Evolutionary conservation across 2,329 filamentous ascomycete species (phyloP).

Genomic region (Coleophoma eucalyptorum): DNA sequence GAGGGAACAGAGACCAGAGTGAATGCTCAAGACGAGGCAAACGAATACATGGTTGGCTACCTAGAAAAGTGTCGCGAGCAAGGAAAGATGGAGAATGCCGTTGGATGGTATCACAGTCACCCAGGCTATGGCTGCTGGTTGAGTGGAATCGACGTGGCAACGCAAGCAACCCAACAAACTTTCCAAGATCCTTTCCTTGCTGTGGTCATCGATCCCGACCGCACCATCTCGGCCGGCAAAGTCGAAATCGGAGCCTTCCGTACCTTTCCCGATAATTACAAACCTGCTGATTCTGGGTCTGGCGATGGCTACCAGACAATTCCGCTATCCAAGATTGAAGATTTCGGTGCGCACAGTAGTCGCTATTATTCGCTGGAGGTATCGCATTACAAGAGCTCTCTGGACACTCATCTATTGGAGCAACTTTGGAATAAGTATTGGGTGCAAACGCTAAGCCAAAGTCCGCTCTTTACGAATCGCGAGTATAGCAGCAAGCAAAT

Average conservation of each 20-base stretch:
- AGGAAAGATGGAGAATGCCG: slow-evolving; percentile 82
- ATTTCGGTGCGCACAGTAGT: slow-evolving; percentile 89
- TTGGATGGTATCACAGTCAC: slow-evolving; percentile 98
- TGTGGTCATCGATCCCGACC: slow-evolving; percentile 93
- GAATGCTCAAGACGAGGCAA: slow-evolving; percentile 91
- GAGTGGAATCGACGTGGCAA: slow-evolving; percentile 90
- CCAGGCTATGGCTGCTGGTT: slow-evolving; percentile 98
- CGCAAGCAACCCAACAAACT: slow-evolving; percentile 79
- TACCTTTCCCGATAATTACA: slow-evolving; percentile 77
- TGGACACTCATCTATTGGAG: slow-evolving; percentile 83
- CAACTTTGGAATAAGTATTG: slow-evolving; percentile 98
- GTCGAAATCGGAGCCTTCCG: slow-evolving; percentile 95
- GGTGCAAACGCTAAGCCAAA: slow-evolving; percentile 93
- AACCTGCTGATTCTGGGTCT: slow-evolving; percentile 41
- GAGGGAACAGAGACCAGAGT: slow-evolving; percentile 98
- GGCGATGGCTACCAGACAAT: slow-evolving; percentile 68
- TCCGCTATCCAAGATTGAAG: slow-evolving; percentile 87
- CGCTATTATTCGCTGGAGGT: slow-evolving; percentile 91
- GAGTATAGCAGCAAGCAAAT: slow-evolving; percentile 94
- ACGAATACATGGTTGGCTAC: slow-evolving; percentile 95
- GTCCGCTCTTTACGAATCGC: slow-evolving; percentile 84
- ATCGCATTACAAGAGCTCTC: slow-evolving; percentile 88
- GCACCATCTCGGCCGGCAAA: slow-evolving; percentile 90
- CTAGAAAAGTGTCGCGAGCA: slow-evolving; percentile 71
- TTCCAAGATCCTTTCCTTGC: slow-evolving; percentile 91